Evolutionary conservation across 768 basidiomycete genomes (phyloP).

Genomic region (Cytidiella melzeri): DNA sequence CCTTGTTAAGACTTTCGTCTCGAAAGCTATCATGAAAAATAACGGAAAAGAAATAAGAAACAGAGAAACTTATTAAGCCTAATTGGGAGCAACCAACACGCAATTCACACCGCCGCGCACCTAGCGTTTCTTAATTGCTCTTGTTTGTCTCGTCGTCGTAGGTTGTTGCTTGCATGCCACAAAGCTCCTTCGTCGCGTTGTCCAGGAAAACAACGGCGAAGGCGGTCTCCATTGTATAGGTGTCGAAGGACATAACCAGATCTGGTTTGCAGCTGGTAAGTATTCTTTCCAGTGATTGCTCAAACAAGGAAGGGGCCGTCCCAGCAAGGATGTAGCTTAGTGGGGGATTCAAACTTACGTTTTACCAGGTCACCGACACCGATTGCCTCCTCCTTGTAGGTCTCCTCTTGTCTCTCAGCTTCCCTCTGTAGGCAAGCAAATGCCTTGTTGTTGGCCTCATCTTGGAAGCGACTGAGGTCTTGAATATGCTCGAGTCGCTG

Average conservation of each 20-base stretch:
- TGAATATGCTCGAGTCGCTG: conserved; percentile 15
- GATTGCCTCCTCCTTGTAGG: conserved; percentile 11
- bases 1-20: neutral
- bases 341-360: conserved; percentile 5
- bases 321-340: conserved; percentile 20
- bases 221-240: neutral
- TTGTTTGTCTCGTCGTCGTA: neutral
- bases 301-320: conserved; percentile 18
- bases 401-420: conserved; percentile 10
- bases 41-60: neutral
- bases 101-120: too few relatives aligned
- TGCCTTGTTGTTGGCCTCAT: conserved; percentile 10
- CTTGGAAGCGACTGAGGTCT: conserved; percentile 13
- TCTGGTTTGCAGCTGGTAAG: conserved; percentile 18
- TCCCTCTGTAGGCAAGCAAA: neutral
- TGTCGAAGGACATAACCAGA: neutral
- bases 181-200: neutral
- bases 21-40: neutral
- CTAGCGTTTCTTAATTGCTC: neutral
- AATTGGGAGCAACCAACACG: neutral
- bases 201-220: neutral
- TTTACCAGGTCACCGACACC: neutral
- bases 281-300: conserved; percentile 15
- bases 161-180: neutral
- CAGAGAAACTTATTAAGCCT: neutral